Percentiles rank a stretch among this genome's conserved stretches.
Evolutionary conservation across 2,329 filamentous ascomycete genomes (phyloP).

Genomic region (Cladosporium phlei): DNA sequence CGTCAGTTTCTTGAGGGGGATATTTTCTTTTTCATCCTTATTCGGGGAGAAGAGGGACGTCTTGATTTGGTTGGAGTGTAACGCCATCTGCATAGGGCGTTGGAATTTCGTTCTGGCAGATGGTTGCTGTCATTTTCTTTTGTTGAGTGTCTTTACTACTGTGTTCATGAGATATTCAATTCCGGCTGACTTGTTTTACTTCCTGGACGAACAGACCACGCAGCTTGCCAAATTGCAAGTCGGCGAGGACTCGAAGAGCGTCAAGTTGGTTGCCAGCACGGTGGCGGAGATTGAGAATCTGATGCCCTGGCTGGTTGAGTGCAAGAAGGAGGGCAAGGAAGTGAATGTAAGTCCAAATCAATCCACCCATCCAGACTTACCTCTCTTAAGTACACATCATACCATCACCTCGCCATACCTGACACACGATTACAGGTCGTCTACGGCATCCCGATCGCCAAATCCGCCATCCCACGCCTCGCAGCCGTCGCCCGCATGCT

Average conservation of each 20-base stretch:
- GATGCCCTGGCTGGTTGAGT: constrained; percentile 55
- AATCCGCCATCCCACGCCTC: constrained; percentile 57
- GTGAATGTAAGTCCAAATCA: constrained; percentile 56
- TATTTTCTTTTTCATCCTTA: too few species aligned
- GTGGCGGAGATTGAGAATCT: constrained; percentile 68
- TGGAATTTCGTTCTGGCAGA: too few species aligned
- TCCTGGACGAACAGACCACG: constrained; percentile 47
- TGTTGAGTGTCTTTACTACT: too few species aligned
- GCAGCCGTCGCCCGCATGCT: constrained; percentile 52
- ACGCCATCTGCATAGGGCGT: too few species aligned
- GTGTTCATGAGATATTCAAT: too few species aligned
- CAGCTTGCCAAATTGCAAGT: constrained; percentile 66
- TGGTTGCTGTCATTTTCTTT: too few species aligned
- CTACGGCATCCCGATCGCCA: constrained; percentile 66
- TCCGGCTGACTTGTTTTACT: background rate
- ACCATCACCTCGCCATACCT: background rate
- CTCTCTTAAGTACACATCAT: background rate
- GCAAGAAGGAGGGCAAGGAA: constrained; percentile 48
- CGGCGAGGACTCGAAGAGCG: constrained; percentile 49
- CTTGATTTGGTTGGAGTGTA: too few species aligned
- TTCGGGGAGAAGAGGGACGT: too few species aligned
- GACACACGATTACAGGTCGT: constrained; percentile 47
- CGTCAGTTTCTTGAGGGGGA: too few species aligned
- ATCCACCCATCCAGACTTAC: background rate
- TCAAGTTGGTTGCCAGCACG: constrained; percentile 68